Percentiles rank a stretch among this genome's conserved stretches.
phyloP scores from a whole-genome alignment of 1,284 basidiomycete genomes.

The Malassezia caprae region DNA sequence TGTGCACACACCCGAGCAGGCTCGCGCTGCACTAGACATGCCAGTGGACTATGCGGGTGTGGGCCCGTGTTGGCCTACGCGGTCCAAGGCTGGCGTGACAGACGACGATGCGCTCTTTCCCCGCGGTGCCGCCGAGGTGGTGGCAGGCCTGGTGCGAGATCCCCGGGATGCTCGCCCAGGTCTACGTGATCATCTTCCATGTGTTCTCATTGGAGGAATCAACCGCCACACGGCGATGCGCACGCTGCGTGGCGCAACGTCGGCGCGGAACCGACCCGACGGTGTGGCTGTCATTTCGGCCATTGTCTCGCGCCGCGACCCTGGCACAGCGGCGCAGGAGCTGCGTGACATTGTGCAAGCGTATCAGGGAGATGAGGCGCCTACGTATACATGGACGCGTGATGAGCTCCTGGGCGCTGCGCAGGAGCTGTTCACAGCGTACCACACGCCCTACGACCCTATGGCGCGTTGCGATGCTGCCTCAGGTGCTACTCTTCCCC shows the following conservation, averaged over 20 bases:
- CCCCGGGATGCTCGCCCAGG: background rate
- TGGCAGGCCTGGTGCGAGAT: conserved; percentile 18
- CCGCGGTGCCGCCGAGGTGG: conserved; percentile 25
- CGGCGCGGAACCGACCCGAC: conserved; percentile 24
- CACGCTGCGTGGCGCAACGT: conserved; percentile 30
- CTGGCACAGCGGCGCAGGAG: conserved; percentile 55
- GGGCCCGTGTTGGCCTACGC: conserved; percentile 53
- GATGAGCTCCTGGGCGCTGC: background rate
- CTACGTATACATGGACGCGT: background rate
- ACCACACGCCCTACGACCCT: conserved; percentile 1
- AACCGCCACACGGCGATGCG: conserved; percentile 37
- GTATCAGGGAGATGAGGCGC: conserved; percentile 29
- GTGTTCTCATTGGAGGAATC: conserved; percentile 43
- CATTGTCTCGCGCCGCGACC: conserved; percentile 63
- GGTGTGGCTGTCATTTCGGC: conserved; percentile 87
- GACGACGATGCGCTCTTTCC: conserved; percentile 35
- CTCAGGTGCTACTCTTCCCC: conserved; percentile 21
- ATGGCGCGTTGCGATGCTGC: conserved; percentile 9
- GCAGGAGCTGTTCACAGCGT: background rate
- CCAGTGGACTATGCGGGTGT: conserved; percentile 75
- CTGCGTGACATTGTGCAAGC: conserved; percentile 46
- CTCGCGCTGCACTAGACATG: conserved; percentile 49
- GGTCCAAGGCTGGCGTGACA: conserved; percentile 44
- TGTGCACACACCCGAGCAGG: conserved; percentile 56
- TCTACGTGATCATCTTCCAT: conserved; percentile 21